Evolutionary conservation across 2,329 filamentous ascomycete genomes (phyloP), one percentile per base, ranked within the genome.

Genomic region (Pseudomassariella vexata): DNA sequence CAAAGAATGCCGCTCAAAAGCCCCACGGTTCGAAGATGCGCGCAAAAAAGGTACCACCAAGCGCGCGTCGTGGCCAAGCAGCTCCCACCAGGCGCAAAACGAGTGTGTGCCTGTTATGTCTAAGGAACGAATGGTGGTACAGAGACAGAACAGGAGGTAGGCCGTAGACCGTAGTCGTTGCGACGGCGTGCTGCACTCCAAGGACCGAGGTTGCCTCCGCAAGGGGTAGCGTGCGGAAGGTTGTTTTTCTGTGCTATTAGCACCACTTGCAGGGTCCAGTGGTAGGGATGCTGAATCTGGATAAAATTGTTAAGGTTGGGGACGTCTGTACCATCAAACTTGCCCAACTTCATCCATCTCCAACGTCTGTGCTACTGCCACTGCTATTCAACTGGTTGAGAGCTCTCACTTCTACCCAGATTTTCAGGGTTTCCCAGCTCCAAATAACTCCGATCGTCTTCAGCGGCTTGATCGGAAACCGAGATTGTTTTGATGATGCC

Each of bases 151-250:
- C 16, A 14, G 14, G 30, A 16, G 30, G 21, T 27, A n/a, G n/a
- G n/a, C n/a, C n/a, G n/a, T n/a, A n/a, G n/a, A n/a, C 18, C 14
- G 21, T 16, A 19, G 22, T 18, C 12, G 23, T 21, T 16, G 30
- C 30, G 24, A 17, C 30, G 30, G 30, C 30, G 30, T 20, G 19
- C 32, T 34, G 32, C 25, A 16, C 23, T 29, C 32, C 19, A 29
- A 18, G 19, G 16, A 11, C n/a, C 19, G 29, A 24, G 32, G 32
- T 29, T 34, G 25, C 26, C 30, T 33, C 30, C 23, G 14, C 30
- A 33, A 33, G 30, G n/a, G 30, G 30, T 33, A 24, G 30, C 30
- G 30, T 23, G 30, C 30, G 30, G 30, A 32, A 30, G 28, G 14
- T 25, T 25, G 21, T 32, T 19, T 12, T 29, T 14, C 28, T 21